A percentile compares a stretch with the other conserved stretches of the same genome.
Evolutionary conservation across 1,284 basidiomycete species (phyloP).

Genomic region (Clitocybe nebularis): DNA sequence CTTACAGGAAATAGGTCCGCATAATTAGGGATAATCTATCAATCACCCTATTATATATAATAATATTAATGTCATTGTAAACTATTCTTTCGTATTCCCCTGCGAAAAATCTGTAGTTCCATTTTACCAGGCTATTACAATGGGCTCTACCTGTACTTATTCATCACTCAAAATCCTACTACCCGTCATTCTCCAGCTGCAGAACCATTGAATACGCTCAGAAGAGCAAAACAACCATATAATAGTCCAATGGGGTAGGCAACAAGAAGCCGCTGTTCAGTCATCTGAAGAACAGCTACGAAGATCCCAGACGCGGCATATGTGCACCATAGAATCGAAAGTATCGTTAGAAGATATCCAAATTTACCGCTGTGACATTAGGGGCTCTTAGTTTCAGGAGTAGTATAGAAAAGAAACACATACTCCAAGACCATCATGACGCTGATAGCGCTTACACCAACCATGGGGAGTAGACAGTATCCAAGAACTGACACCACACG

Average conservation of each 20-base stretch:
- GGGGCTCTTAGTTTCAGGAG: no score
- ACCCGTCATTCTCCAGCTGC: slow-evolving; percentile 24
- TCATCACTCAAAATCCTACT: slow-evolving; percentile 6
- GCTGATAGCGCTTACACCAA: slow-evolving; percentile 89
- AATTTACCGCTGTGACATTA: slow-evolving; percentile 57
- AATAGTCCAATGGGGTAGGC: slow-evolving; percentile 91
- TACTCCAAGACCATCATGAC: slow-evolving; percentile 89
- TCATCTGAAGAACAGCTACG: slow-evolving; percentile 90
- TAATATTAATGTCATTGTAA: background rate
- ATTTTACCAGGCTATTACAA: background rate
- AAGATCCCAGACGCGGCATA: slow-evolving; percentile 94
- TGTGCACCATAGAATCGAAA: slow-evolving; percentile 93
- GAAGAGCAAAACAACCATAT: slow-evolving; percentile 88
- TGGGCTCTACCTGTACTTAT: background rate
- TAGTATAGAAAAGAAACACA: slow-evolving; percentile 30
- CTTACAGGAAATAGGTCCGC: slow-evolving; percentile 26
- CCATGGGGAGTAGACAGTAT: slow-evolving; percentile 96
- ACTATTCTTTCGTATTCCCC: no score
- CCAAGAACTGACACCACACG: slow-evolving; percentile 94
- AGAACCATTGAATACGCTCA: slow-evolving; percentile 74
- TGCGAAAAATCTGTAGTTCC: no score
- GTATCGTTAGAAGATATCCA: slow-evolving; percentile 77
- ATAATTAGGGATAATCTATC: slow-evolving; percentile 6
- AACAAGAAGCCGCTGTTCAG: slow-evolving; percentile 87
- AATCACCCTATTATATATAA: slow-evolving; percentile 7